Evolutionary conservation across 306 rosid genomes (phyloP).

Genomic region (Aeschynomene evenia): DNA sequence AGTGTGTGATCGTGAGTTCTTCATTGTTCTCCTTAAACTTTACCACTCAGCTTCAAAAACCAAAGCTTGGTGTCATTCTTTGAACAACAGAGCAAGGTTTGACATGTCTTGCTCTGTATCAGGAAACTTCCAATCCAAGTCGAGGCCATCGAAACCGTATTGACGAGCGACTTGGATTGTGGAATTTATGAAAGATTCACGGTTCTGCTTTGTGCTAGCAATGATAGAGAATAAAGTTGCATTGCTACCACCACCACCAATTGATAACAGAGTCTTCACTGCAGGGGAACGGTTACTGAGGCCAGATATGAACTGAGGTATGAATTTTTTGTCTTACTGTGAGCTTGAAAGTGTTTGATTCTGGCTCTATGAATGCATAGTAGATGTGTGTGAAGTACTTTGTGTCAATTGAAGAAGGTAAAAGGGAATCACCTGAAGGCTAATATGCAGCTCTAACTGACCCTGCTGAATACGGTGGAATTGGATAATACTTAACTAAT

Average conservation of each 20-base stretch:
- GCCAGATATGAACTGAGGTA: slow-evolving; percentile 45
- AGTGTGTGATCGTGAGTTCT: neutral
- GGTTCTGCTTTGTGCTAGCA: slow-evolving; percentile 31
- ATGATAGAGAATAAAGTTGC: slow-evolving; percentile 51
- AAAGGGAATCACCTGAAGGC: slow-evolving; percentile 45
- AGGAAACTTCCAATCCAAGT: slow-evolving; percentile 89
- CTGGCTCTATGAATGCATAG: slow-evolving; percentile 62
- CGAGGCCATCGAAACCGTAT: slow-evolving; percentile 69
- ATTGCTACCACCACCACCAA: slow-evolving; percentile 69
- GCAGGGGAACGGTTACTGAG: slow-evolving; percentile 41
- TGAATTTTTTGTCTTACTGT: slow-evolving; percentile 29
- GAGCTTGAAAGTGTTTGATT: slow-evolving; percentile 45
- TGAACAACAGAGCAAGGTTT: slow-evolving; percentile 50
- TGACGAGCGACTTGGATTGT: slow-evolving; percentile 55
- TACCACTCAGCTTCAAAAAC: slow-evolving; percentile 34
- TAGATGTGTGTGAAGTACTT: slow-evolving; percentile 69
- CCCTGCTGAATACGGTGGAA: slow-evolving; percentile 10
- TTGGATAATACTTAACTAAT: neutral
- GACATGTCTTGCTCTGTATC: slow-evolving; percentile 48
- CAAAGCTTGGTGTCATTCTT: slow-evolving; percentile 56
- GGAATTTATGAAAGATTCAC: slow-evolving; percentile 59
- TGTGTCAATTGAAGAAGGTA: slow-evolving; percentile 52
- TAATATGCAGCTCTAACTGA: slow-evolving; percentile 72
- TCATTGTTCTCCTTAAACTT: no score
- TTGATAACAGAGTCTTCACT: slow-evolving; percentile 60